Base-by-base conservation (phyloP, 2,329 filamentous ascomycete species). In the Diaporthe humulicola region DNA sequence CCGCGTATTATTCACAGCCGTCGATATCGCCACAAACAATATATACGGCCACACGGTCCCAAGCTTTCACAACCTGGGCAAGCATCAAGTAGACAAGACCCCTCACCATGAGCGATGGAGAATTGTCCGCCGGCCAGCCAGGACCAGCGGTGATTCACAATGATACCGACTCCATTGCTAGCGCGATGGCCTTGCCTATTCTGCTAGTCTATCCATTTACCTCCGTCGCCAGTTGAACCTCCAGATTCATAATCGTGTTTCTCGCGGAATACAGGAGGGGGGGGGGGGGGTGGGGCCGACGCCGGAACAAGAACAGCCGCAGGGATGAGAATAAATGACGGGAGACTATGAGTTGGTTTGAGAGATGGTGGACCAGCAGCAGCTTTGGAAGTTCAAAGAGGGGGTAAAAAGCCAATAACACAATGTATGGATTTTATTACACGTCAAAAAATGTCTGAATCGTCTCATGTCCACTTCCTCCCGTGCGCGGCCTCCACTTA, bases 401-500 rank as follows among this genome's bases (percentile, higher is more conserved):
- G 28, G 42, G 45, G 10, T 22, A 22, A 45, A 30, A 64, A 56
- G 40, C 70, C 57, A 42, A 72, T 64, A 54, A 72, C 70, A 72
- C 70, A 72, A 64, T 52, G 70, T 72, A 72, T 72, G 70, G 57
- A 64, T 72, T 72, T 72, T 72, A 72, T 72, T 72, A 72, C 70
- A 72, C 48, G 70, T 72, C 57, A 64, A 71, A 70, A 69, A 69
- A 54, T 54, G 57, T 64, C 45, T 54, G 36, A 61, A 64, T 64
- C 57, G 57, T 64, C 58, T 64, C 57, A 72, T 56, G 58, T 66
- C 57, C 57, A 56, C 57, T 52, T 30, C 56, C 48, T 64, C 45
- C 70, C 36, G 22, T 14, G 33, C 36, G 14, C 17, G 36, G n/a
- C 45, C 57, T 8, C 45, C 14, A 36, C 42, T 90, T 93, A 98